Evolutionary conservation across 768 basidiomycete genomes (phyloP).

Genomic region (Amanita rimosa): DNA sequence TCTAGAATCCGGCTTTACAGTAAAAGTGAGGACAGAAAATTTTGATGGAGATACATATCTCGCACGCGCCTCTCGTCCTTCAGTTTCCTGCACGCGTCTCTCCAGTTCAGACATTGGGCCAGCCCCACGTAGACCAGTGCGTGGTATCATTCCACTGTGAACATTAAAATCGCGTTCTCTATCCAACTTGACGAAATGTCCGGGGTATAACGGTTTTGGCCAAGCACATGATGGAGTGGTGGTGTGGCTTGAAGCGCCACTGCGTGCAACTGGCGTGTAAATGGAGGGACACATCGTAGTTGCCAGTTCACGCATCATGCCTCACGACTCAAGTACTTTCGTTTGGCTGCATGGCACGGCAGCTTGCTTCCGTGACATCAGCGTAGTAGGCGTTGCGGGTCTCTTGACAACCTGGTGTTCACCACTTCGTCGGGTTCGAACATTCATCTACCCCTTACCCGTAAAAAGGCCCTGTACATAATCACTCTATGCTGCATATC

Average conservation of each 20-base stretch:
- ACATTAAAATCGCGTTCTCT: background rate
- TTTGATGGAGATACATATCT: background rate
- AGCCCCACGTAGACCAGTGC: background rate
- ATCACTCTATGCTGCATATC: no score
- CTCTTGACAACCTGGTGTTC: no score
- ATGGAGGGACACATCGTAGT: no score
- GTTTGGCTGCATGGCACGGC: no score
- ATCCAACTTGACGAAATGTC: background rate
- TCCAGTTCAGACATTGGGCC: conserved; percentile 2
- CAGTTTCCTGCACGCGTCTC: conserved; percentile 2
- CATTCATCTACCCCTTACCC: no score
- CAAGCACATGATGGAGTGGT: background rate
- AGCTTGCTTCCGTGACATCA: no score
- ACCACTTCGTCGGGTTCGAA: no score
- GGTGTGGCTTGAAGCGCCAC: background rate
- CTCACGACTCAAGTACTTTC: no score
- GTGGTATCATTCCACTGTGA: background rate
- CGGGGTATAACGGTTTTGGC: background rate
- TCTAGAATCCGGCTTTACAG: conserved; percentile 21
- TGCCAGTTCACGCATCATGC: no score
- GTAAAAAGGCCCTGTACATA: no score
- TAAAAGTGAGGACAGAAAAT: background rate
- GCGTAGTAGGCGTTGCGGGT: no score
- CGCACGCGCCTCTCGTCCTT: background rate
- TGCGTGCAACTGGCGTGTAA: no score